Percentiles rank a stretch among this genome's conserved stretches.
These are phyloP conservation scores for Nakazawaea ishiwadae DNA, from an alignment of 805 yeast species.

Conservation along the genomic window DNA sequence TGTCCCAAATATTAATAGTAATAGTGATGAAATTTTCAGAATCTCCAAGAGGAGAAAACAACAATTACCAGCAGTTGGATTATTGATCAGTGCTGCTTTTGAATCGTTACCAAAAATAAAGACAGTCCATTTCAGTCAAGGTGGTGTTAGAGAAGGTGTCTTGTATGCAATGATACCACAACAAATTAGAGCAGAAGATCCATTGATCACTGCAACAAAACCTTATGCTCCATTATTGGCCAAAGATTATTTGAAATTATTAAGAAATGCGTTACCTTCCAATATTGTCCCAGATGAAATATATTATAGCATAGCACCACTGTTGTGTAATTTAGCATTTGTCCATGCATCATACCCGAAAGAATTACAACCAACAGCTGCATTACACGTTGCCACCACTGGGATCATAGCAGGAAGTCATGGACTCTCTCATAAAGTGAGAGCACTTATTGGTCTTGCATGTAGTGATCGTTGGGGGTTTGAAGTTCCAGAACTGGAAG, in stretches of 20 bases:
- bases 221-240: slow-evolving; percentile 70
- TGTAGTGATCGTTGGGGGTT: slow-evolving; percentile 83
- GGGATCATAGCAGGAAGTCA: slow-evolving; percentile 75
- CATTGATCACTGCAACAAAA: slow-evolving; percentile 60
- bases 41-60: slow-evolving; percentile 61
- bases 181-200: slow-evolving; percentile 59
- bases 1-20: slow-evolving; percentile 34
- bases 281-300: slow-evolving; percentile 51
- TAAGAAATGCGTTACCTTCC: slow-evolving; percentile 53
- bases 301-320: slow-evolving; percentile 56
- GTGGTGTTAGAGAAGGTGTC: slow-evolving; percentile 77
- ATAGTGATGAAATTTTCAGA: slow-evolving; percentile 45
- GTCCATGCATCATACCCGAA: slow-evolving; percentile 75
- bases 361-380: slow-evolving; percentile 71
- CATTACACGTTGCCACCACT: slow-evolving; percentile 65
- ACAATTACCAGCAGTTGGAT: slow-evolving; percentile 68
- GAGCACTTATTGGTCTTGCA: slow-evolving; percentile 71
- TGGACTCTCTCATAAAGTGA: slow-evolving; percentile 66
- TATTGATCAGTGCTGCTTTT: slow-evolving; percentile 57
- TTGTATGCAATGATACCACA: slow-evolving; percentile 58
- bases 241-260: slow-evolving; percentile 46
- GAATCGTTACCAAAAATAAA: slow-evolving; percentile 56
- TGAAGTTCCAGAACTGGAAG: slow-evolving; percentile 57
- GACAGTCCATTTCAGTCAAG: slow-evolving; percentile 66
- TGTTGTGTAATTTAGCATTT: slow-evolving; percentile 69